phyloP scores from a whole-genome alignment of 1,139 yeast genomes.

The Hansenula sp. region DNA sequence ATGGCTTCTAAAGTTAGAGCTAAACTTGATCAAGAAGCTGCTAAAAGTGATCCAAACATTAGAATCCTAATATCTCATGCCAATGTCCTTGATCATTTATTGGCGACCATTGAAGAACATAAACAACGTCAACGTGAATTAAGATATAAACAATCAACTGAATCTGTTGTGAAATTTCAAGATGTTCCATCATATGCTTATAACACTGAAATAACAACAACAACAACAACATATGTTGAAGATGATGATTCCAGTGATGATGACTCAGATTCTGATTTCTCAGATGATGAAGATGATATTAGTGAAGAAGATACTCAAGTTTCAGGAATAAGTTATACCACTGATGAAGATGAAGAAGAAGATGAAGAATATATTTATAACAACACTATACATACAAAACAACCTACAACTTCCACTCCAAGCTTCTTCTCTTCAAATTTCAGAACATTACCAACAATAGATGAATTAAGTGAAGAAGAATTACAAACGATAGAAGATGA shows the following conservation, averaged over 20 bases:
- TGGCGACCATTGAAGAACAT: slow-evolving; percentile 37
- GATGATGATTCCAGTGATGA: slow-evolving; percentile 19
- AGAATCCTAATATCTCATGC: slow-evolving; percentile 71
- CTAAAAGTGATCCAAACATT: slow-evolving; percentile 55
- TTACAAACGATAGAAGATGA: slow-evolving; percentile 31
- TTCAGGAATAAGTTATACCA: background rate
- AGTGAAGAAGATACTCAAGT: slow-evolving; percentile 3
- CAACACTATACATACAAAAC: slow-evolving; percentile 3
- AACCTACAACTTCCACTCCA: too few relatives aligned
- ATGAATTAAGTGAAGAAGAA: slow-evolving; percentile 53
- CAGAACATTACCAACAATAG: slow-evolving; percentile 23
- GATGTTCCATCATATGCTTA: background rate
- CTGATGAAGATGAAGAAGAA: slow-evolving; percentile 3
- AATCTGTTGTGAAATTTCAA: background rate
- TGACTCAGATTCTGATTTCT: slow-evolving; percentile 11
- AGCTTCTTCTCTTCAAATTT: slow-evolving; percentile 8
- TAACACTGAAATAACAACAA: background rate
- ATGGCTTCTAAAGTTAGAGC: slow-evolving; percentile 68
- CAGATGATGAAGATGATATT: slow-evolving; percentile 1
- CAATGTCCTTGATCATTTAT: slow-evolving; percentile 64
- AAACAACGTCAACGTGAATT: slow-evolving; percentile 3
- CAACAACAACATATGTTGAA: slow-evolving; percentile 17
- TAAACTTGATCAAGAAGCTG: slow-evolving; percentile 66
- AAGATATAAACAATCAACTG: background rate
- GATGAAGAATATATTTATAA: background rate